Conservation (phyloP, 768 basidiomycete genomes). For the Lactifluus subvellereus region DNA sequence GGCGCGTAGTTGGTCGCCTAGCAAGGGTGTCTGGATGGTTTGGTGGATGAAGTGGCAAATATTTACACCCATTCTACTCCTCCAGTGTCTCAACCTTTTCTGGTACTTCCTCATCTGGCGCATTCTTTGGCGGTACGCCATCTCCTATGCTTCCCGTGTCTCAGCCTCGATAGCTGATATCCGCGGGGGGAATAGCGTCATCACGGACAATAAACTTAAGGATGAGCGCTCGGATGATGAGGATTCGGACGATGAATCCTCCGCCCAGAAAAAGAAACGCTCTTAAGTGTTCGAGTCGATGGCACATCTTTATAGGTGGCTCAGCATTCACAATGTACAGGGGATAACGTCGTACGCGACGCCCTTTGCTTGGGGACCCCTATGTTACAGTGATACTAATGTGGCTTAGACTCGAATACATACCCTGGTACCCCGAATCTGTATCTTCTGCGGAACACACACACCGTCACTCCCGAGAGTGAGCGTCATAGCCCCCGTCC, state of each 20-base stretch:
- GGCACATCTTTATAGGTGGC: conserved; percentile 28
- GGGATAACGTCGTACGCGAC: not conserved
- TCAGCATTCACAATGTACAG: not conserved
- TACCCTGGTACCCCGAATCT: not conserved
- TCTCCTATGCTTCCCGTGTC: not conserved
- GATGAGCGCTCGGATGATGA: conserved; percentile 85
- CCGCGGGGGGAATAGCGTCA: conserved; percentile 38
- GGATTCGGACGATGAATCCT: conserved; percentile 28
- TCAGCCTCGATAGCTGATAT: conserved; percentile 1
- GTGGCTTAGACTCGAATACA: not conserved
- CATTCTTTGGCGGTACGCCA: conserved; percentile 61
- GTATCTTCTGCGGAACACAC: not conserved
- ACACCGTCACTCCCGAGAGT: not conserved
- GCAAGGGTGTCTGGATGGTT: conserved; percentile 61
- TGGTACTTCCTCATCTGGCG: conserved; percentile 88
- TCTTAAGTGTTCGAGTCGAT: conserved; percentile 33
- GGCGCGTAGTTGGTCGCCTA: conserved; percentile 51
- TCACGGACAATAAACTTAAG: conserved; percentile 41
- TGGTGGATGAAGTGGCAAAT: conserved; percentile 82
- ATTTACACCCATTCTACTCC: conserved; percentile 62
- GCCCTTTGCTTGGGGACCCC: not conserved
- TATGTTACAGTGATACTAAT: not conserved
- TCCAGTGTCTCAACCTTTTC: conserved; percentile 85
- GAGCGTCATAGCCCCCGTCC: not conserved
- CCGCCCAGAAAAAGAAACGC: not conserved